Evolutionary conservation across 176 grass and related monocot species (phyloP).

Genomic region (Zizania latifolia): DNA sequence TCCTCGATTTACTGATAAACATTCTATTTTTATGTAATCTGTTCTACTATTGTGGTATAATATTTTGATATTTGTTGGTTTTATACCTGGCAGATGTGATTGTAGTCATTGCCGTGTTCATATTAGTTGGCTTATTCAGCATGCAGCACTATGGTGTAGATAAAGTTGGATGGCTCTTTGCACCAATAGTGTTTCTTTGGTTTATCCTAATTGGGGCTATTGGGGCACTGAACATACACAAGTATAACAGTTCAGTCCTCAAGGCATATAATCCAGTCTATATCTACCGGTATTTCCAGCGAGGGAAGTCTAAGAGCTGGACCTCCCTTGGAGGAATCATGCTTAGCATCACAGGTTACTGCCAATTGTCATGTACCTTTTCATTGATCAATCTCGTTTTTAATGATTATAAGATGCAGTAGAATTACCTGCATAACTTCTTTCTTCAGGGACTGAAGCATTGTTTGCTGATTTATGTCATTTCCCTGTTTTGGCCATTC

Average conservation of each 20-base stretch:
- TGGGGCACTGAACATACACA: slow-evolving; percentile 65
- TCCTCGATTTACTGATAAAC: slow-evolving; percentile 13
- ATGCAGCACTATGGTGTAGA: slow-evolving; percentile 84
- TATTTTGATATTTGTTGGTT: slow-evolving; percentile 9
- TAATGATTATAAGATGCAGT: background rate
- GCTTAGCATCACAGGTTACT: slow-evolving; percentile 80
- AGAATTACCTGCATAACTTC: slow-evolving; percentile 22
- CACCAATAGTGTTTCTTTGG: slow-evolving; percentile 74
- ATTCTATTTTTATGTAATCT: background rate
- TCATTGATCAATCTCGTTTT: slow-evolving; percentile 4
- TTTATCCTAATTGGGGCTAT: slow-evolving; percentile 70
- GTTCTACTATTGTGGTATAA: slow-evolving; percentile 7
- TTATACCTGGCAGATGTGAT: slow-evolving; percentile 58
- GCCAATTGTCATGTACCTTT: slow-evolving; percentile 3
- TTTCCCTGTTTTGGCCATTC: slow-evolving; percentile 79
- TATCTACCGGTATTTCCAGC: slow-evolving; percentile 52
- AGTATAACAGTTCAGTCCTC: slow-evolving; percentile 63
- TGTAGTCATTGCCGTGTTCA: slow-evolving; percentile 51
- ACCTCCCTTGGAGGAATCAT: slow-evolving; percentile 84
- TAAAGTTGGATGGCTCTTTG: slow-evolving; percentile 86
- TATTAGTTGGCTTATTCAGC: slow-evolving; percentile 79
- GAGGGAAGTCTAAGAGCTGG: slow-evolving; percentile 49
- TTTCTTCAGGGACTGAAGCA: slow-evolving; percentile 75
- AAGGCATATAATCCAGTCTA: slow-evolving; percentile 73
- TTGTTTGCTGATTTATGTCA: slow-evolving; percentile 91